Base-by-base conservation (phyloP, 83 land plant species). In the Picea mariana region DNA sequence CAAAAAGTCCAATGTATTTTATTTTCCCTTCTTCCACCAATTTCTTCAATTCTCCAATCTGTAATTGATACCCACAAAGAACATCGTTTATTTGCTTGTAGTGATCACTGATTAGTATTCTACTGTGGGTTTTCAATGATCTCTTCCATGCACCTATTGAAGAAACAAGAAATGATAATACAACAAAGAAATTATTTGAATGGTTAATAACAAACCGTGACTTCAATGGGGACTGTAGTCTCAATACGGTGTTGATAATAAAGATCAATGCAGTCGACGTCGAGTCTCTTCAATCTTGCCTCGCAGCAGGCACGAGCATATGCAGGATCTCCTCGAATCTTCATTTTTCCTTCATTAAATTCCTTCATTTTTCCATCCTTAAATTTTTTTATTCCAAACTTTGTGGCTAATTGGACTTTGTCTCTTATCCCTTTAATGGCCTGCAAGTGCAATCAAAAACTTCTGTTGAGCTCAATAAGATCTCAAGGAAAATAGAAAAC, bases 1-100 rank as follows among this genome's bases (percentile, higher is more conserved):
- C 91, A 15, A 85, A 89, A 20, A 89, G 86, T 5, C 90, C 87
- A 3, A 89, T 47, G 52, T 89, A 89, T 68, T 87, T 89, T 59
- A 89, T 79, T 67, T 89, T 89, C 42, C 91, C 91, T 69, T 89
- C 91, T 76, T 89, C 87, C 9, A 89, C 91, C 58, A 89, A 81
- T 71, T 89, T 38, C 84, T 78, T 83, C 18, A 78, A 18, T 66
- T 83, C 84, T 24, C 75, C 80, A 44, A 83, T 55, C 72, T 83
- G 20, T 15, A 4, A 1, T 26, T 26, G 5, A 26, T 27, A 67
- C 38, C n/a, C n/a, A n/a, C n/a, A n/a, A n/a, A n/a, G n/a, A n/a
- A n/a, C n/a, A n/a, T n/a, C n/a, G n/a, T n/a, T n/a, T n/a, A n/a
- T n/a, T 2, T 11, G 12, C 58, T 52, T 52, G 13, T 52, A 11